Evolutionary conservation across 2,329 filamentous ascomycete species (phyloP).

Genomic region (Fusarium sp.): DNA sequence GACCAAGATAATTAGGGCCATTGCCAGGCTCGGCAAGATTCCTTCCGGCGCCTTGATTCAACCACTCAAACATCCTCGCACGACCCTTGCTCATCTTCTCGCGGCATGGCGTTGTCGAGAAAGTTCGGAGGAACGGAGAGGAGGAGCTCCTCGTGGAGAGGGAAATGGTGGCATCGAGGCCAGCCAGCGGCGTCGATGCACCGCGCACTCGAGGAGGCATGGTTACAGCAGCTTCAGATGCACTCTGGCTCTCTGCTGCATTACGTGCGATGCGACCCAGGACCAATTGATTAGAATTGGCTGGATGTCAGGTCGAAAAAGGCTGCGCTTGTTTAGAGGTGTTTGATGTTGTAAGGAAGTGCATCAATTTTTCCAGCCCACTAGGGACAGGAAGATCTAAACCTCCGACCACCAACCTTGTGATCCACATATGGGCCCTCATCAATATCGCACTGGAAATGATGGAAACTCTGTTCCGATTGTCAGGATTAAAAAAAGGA

Average conservation of each 20-base stretch:
- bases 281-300: slow-evolving; percentile 45
- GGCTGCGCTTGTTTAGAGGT: slow-evolving; percentile 29
- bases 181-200: slow-evolving; percentile 48
- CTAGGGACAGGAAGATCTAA: slow-evolving; percentile 21
- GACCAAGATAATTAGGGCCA: slow-evolving; percentile 55
- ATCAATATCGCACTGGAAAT: background rate
- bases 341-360: slow-evolving; percentile 8
- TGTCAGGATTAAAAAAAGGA: too few species aligned
- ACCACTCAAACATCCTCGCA: slow-evolving; percentile 56
- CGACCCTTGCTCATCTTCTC: slow-evolving; percentile 55
- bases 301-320: slow-evolving; percentile 31
- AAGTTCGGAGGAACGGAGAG: slow-evolving; percentile 48
- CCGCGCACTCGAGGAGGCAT: slow-evolving; percentile 53
- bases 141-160: slow-evolving; percentile 20
- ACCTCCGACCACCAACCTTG: slow-evolving; percentile 4
- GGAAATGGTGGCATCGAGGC: slow-evolving; percentile 47
- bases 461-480: background rate
- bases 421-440: background rate
- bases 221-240: slow-evolving; percentile 34
- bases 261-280: slow-evolving; percentile 43
- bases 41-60: slow-evolving; percentile 46
- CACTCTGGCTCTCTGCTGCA: slow-evolving; percentile 37
- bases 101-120: slow-evolving; percentile 56
- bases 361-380: slow-evolving; percentile 42
- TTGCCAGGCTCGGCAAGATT: slow-evolving; percentile 43